A percentile compares a stretch with the other conserved stretches of the same genome.
phyloP scores from a whole-genome alignment of 192 early-diverging fungal genomes.

The Fimicolochytrium jonesii region DNA sequence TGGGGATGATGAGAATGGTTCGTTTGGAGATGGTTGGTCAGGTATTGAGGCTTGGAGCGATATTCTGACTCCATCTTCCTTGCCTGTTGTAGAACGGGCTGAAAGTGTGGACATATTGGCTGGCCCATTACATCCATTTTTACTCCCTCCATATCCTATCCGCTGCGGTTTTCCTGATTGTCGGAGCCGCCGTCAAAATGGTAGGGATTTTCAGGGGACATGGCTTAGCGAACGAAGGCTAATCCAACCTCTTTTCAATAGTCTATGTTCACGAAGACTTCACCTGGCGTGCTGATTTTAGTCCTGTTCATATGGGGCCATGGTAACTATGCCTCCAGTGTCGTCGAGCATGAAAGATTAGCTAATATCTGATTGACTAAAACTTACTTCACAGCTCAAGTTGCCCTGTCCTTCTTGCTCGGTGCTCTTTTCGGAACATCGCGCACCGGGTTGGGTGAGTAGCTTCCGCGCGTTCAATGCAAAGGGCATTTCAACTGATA shows the following conservation, averaged over 20 bases:
- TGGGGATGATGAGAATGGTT: constrained; percentile 73
- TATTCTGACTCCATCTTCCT: not conserved
- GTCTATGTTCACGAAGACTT: constrained; percentile 54
- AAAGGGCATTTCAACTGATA: not conserved
- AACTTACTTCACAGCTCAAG: too few relatives aligned
- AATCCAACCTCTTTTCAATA: too few relatives aligned
- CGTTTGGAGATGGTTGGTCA: not conserved
- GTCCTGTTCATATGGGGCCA: constrained; percentile 64
- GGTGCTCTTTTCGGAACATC: constrained; percentile 55
- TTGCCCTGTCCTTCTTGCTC: constrained; percentile 63
- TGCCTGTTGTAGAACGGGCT: constrained; percentile 57
- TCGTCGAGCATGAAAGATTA: too few relatives aligned
- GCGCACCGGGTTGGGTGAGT: constrained; percentile 47
- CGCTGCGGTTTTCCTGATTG: constrained; percentile 51
- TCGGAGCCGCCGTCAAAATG: constrained; percentile 49
- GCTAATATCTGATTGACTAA: too few relatives aligned
- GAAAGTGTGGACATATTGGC: constrained; percentile 55
- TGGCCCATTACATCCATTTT: constrained; percentile 61
- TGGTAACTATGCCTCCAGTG: too few relatives aligned
- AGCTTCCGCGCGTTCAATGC: not conserved
- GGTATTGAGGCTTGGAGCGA: not conserved
- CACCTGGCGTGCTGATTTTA: constrained; percentile 42
- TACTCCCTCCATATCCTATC: constrained; percentile 58
- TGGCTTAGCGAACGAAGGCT: too few relatives aligned
- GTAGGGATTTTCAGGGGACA: too few relatives aligned